Evolutionary conservation across 257 asterid species (phyloP).

Genomic region (Forsythia viridissima): DNA sequence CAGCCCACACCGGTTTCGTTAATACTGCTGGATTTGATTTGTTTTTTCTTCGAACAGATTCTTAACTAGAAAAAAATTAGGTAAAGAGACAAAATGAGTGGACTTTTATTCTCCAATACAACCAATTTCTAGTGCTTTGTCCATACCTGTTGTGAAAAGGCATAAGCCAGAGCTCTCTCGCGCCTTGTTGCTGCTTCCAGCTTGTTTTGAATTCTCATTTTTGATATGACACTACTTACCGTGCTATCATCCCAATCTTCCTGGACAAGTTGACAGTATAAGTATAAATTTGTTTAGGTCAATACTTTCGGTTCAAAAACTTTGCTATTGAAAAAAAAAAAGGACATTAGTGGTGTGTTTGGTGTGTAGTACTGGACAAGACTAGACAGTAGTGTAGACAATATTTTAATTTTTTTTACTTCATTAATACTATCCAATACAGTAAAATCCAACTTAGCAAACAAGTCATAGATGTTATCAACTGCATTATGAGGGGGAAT

Average conservation of each 20-base stretch:
- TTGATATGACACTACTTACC: constrained; percentile 48
- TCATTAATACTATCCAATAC: not conserved
- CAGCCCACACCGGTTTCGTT: constrained; percentile 42
- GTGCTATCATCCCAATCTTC: constrained; percentile 74
- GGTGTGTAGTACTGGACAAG: not conserved
- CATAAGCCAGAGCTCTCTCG: constrained; percentile 66
- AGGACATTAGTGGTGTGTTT: not conserved
- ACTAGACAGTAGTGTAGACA: not conserved
- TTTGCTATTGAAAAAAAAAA: not conserved
- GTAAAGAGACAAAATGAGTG: not conserved
- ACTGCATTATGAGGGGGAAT: not conserved
- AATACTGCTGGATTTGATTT: constrained; percentile 13
- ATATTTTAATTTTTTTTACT: not conserved
- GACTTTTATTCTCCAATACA: not conserved
- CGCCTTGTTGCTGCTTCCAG: constrained; percentile 65
- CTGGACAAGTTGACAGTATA: constrained; percentile 22
- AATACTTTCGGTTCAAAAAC: not conserved
- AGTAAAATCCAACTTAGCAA: not conserved
- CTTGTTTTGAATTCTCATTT: constrained; percentile 46
- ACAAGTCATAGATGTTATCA: not conserved
- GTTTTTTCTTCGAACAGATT: constrained; percentile 49
- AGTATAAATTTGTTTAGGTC: not conserved
- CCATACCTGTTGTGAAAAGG: constrained; percentile 61
- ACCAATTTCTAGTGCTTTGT: not conserved
- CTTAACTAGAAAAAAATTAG: constrained; percentile 36